Conservation (phyloP, 345 rosid species). For the Pugionium cornutum region DNA sequence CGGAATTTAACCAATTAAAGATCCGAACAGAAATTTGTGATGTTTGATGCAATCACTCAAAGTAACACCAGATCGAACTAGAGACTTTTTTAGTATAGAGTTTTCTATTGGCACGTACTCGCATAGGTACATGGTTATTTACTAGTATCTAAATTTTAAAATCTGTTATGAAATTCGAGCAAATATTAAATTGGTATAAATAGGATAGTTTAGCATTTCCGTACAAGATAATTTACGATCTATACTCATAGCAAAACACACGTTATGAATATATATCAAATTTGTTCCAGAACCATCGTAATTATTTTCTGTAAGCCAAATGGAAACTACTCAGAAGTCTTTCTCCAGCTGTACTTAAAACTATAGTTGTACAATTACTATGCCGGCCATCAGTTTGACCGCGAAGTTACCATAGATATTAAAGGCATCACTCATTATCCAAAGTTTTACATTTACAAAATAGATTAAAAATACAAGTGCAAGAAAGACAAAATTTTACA, state of each 20-base stretch:
- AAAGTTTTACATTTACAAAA: too few relatives aligned
- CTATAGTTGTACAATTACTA: not conserved
- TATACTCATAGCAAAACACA: not conserved
- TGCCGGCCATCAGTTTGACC: conserved; percentile 10
- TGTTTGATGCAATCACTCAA: conserved; percentile 5
- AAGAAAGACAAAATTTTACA: too few relatives aligned
- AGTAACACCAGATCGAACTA: not conserved
- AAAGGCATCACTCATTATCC: too few relatives aligned
- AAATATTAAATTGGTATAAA: too few relatives aligned
- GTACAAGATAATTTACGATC: too few relatives aligned
- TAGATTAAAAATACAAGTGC: too few relatives aligned
- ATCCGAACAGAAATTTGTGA: not conserved
- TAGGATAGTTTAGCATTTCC: too few relatives aligned
- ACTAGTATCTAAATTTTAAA: too few relatives aligned
- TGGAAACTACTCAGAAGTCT: not conserved
- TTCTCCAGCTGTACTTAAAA: not conserved
- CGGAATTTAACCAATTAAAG: not conserved
- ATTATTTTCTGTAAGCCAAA: not conserved
- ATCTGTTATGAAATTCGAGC: too few relatives aligned
- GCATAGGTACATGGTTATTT: too few relatives aligned
- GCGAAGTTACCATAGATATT: not conserved
- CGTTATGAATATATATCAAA: not conserved
- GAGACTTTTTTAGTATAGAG: too few relatives aligned
- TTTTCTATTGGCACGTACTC: too few relatives aligned
- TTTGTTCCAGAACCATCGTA: not conserved